These are phyloP conservation scores for Lithospermum erythrorhizon DNA, from an alignment of 257 asterid genomes.

Conservation along the genomic window DNA sequence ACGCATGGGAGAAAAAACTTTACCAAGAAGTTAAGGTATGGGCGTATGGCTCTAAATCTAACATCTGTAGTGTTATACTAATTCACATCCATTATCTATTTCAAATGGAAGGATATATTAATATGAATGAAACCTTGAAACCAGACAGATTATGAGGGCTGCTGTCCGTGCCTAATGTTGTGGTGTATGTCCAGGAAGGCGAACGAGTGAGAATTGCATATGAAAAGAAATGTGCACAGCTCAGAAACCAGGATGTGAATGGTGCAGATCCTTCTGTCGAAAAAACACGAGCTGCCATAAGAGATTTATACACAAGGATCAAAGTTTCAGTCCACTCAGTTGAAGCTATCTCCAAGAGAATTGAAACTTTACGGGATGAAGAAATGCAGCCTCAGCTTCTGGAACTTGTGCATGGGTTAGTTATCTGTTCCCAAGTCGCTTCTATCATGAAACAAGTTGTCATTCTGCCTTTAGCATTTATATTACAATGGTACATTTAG, in stretches of 20 bases:
- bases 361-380: conserved; percentile 74
- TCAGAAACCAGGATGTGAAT: conserved; percentile 62
- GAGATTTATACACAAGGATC: conserved; percentile 68
- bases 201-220: conserved; percentile 70
- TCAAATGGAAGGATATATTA: too few species aligned
- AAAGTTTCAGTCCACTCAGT: conserved; percentile 90
- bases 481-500: not conserved
- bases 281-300: conserved; percentile 59
- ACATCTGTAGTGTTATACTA: not conserved
- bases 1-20: conserved; percentile 94
- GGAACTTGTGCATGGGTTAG: conserved; percentile 77
- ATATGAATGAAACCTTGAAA: too few species aligned
- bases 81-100: too few species aligned
- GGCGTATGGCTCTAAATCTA: conserved; percentile 46
- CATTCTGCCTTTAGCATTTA: not conserved
- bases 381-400: conserved; percentile 85
- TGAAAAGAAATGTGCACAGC: conserved; percentile 75
- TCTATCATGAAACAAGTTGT: not conserved
- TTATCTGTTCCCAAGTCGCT: not conserved
- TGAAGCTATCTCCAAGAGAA: conserved; percentile 83
- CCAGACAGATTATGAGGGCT: not conserved
- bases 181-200: conserved; percentile 46
- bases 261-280: conserved; percentile 61
- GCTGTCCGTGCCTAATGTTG: not conserved
- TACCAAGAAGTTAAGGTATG: conserved; percentile 87